A percentile compares a stretch with the other conserved stretches of the same genome.
Conservation (phyloP, 2,329 filamentous ascomycete species). For the Neofusicoccum kwambonambiense region DNA sequence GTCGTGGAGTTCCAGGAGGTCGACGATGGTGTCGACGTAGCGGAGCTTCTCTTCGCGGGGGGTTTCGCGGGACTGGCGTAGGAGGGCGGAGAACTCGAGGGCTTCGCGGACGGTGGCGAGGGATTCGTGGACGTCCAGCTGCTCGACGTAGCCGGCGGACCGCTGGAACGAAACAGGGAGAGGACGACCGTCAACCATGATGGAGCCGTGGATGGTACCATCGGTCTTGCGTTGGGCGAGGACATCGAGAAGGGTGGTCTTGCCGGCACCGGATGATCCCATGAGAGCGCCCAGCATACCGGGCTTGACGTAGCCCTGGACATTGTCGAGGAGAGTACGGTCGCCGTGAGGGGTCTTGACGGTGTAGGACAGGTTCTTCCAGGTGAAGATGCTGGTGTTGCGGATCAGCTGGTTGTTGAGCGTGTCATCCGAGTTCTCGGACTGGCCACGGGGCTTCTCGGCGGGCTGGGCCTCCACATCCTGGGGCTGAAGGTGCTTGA, state of each 20-base stretch:
- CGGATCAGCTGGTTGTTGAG: conserved; percentile 51
- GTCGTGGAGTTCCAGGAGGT: conserved; percentile 58
- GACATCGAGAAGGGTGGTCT: conserved; percentile 14
- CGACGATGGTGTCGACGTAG: conserved; percentile 60
- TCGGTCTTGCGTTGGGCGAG: conserved; percentile 17
- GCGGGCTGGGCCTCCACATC: conserved; percentile 53
- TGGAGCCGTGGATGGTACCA: conserved; percentile 16
- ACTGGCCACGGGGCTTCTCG: not conserved
- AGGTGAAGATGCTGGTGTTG: conserved; percentile 71
- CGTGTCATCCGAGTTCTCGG: not conserved
- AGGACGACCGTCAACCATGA: conserved; percentile 17
- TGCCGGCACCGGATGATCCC: conserved; percentile 19
- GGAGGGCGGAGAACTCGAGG: conserved; percentile 58
- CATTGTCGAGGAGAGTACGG: conserved; percentile 18
- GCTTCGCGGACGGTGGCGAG: conserved; percentile 61
- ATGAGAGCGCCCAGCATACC: conserved; percentile 19
- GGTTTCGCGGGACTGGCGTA: conserved; percentile 56
- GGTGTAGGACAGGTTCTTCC: conserved; percentile 31
- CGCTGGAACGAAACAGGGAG: conserved; percentile 17
- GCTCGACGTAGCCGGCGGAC: conserved; percentile 42
- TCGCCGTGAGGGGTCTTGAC: conserved; percentile 22
- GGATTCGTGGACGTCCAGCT: conserved; percentile 59
- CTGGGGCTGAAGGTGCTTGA: conserved; percentile 26
- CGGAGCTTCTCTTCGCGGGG: conserved; percentile 56
- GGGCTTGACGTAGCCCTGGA: conserved; percentile 21